These are phyloP conservation scores for Nitzschia inconspicua DNA, from an alignment of 108 stramenopile genomes.

Conservation along the genomic window DNA sequence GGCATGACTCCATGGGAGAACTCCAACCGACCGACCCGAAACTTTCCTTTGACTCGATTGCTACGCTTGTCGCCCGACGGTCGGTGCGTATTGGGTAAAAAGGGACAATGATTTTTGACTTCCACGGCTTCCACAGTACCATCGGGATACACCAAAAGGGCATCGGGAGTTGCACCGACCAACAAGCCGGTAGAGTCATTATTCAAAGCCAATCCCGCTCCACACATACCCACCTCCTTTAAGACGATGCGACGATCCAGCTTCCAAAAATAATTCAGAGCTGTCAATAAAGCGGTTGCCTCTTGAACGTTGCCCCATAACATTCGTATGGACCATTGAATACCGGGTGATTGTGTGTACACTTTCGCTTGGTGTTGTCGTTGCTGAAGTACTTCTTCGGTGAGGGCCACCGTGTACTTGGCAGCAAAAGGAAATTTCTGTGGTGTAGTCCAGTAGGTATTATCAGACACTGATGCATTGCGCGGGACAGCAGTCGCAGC, in stretches of 20 bases:
- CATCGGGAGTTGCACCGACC: constrained; percentile 85
- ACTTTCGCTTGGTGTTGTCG: constrained; percentile 12
- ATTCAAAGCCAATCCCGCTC: constrained; percentile 54
- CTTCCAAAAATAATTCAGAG: constrained; percentile 74
- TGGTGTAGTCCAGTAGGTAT: neutral
- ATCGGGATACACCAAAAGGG: constrained; percentile 60
- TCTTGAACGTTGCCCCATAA: constrained; percentile 86
- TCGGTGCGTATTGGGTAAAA: constrained; percentile 26
- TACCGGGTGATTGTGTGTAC: neutral
- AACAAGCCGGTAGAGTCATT: constrained; percentile 16
- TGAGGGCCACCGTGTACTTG: constrained; percentile 51
- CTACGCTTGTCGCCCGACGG: constrained; percentile 10
- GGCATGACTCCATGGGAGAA: constrained; percentile 38
- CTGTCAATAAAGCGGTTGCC: constrained; percentile 74
- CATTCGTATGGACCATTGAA: constrained; percentile 54
- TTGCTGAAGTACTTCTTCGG: constrained; percentile 26
- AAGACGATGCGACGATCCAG: constrained; percentile 35
- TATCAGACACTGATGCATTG: neutral
- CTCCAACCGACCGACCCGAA: constrained; percentile 32
- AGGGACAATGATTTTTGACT: constrained; percentile 92
- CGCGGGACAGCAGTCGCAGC: no score
- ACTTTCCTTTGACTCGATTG: constrained; percentile 17
- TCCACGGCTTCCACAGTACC: constrained; percentile 76
- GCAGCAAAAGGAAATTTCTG: constrained; percentile 49
- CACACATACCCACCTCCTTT: constrained; percentile 85